phyloP scores from a whole-genome alignment of 495 filamentous ascomycete species.

The Lentithecium fluviatile region DNA sequence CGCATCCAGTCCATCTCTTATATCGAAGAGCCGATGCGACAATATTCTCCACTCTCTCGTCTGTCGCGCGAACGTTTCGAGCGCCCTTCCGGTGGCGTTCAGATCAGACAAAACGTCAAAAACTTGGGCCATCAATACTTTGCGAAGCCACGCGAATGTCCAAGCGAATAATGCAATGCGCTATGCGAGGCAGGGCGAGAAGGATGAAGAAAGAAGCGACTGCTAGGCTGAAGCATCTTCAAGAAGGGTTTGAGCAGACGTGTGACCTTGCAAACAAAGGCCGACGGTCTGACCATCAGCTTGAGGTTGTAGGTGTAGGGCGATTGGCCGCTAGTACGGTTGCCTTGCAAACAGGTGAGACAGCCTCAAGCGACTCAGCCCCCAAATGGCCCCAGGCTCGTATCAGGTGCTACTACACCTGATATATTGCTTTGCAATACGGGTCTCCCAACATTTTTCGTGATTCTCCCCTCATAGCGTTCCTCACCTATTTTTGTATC shows the following conservation, averaged over 20 bases:
- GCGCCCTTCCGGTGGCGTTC: not conserved
- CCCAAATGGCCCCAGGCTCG: not conserved
- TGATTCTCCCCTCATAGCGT: too few species aligned
- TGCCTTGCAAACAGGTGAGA: conserved; percentile 11
- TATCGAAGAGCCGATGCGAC: conserved; percentile 21
- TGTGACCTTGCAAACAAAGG: not conserved
- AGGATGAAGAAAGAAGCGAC: not conserved
- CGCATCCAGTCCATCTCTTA: conserved; percentile 15
- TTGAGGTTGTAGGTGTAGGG: conserved; percentile 4
- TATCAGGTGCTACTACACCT: not conserved
- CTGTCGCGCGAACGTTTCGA: conserved; percentile 17
- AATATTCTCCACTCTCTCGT: conserved; percentile 6
- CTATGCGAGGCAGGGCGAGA: not conserved
- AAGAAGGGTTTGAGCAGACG: not conserved
- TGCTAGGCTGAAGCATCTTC: conserved; percentile 4
- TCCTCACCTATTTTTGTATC: too few species aligned
- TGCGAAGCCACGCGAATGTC: not conserved
- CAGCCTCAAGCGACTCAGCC: not conserved
- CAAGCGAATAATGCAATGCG: not conserved
- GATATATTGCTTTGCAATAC: not conserved
- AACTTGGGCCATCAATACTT: not conserved
- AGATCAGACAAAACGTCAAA: conserved; percentile 6
- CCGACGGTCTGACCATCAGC: not conserved
- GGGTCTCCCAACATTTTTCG: not conserved
- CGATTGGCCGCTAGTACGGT: conserved; percentile 19